Conservation (phyloP, 305 asterid genomes). For the Fraxinus sp. region DNA sequence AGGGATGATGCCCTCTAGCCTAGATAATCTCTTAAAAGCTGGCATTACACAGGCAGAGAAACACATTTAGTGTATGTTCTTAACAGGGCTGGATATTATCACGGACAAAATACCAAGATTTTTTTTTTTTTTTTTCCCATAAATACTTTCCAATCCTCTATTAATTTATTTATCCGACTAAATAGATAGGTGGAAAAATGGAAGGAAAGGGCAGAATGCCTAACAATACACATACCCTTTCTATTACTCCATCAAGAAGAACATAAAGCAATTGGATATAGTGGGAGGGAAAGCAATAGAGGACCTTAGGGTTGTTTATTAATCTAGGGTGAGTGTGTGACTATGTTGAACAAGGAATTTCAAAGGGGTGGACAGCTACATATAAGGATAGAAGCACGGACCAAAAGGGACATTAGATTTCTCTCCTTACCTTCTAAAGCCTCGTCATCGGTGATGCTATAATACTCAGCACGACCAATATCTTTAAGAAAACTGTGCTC, state of each 20-base stretch:
- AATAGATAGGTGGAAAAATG: background rate
- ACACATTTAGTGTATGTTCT: background rate
- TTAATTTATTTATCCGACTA: background rate
- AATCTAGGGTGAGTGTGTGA: background rate
- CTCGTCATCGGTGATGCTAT: constrained; percentile 49
- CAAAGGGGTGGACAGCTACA: background rate
- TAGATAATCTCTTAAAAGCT: constrained; percentile 54
- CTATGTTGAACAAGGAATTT: background rate
- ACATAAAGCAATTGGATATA: background rate
- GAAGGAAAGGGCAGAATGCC: background rate
- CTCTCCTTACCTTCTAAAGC: constrained; percentile 45
- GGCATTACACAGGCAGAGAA: constrained; percentile 22
- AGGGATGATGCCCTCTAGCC: constrained; percentile 56
- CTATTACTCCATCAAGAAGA: background rate
- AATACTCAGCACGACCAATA: constrained; percentile 50
- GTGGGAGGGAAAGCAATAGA: background rate
- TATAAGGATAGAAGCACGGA: background rate
- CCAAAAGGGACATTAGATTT: background rate
- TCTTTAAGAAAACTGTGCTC: constrained; percentile 59
- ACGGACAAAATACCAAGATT: too few species aligned
- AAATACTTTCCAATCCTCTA: background rate
- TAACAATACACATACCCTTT: background rate
- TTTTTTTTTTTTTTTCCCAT: too few species aligned
- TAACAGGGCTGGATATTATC: background rate
- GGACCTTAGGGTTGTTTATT: background rate